Evolutionary conservation across 2,329 filamentous ascomycete species (phyloP), one percentile per base, ranked within the genome.

Genomic region (Aureobasidium sp.): DNA sequence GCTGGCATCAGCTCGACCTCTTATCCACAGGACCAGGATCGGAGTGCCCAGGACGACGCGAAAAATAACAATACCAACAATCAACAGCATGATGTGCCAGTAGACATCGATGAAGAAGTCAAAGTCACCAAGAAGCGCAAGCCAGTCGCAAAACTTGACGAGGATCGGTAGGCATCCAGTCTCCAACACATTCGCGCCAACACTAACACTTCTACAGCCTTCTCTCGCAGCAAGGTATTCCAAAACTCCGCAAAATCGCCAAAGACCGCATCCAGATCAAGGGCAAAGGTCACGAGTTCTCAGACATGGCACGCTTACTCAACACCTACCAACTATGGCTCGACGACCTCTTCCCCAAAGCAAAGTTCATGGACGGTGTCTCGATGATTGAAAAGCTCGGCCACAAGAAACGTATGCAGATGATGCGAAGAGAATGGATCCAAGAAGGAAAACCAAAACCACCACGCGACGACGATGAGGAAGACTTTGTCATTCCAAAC

Each of bases 311-410:
- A 0, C 85, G 87, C 17, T 82, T 99, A 27, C 81, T 99, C 52
- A 90, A 89, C 27, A 90, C 95, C 72, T 99, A 97, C 72, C 94
- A 97, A 73, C 76, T 96, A 62, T 99, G 94, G 94, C 87, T 99
- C 1, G 93, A 99, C 75, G 91, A 97, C 70, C 80, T 99, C 14
- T 99, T 92, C 70, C 94, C 94, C 14, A 91, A 95, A 70, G 94
- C 93, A 5, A 93, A 91, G 70, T 99, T 99, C 70, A 83, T 89
- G 52, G 94, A 99, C 70, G 94, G 89, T 2, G 79, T 97, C 7
- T 78, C 82, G 42, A 96, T 97, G 79, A 90, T 97, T 2, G 94
- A 99, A 74, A 97, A 96, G 75, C 81, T 91, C 0, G 94, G 94
- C 1, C 94, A 97, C 75, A 90, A 88, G 68, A 92, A 89, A 71